Base-by-base conservation (phyloP, 495 filamentous ascomycete species). In the Penicillium flavigenum region DNA sequence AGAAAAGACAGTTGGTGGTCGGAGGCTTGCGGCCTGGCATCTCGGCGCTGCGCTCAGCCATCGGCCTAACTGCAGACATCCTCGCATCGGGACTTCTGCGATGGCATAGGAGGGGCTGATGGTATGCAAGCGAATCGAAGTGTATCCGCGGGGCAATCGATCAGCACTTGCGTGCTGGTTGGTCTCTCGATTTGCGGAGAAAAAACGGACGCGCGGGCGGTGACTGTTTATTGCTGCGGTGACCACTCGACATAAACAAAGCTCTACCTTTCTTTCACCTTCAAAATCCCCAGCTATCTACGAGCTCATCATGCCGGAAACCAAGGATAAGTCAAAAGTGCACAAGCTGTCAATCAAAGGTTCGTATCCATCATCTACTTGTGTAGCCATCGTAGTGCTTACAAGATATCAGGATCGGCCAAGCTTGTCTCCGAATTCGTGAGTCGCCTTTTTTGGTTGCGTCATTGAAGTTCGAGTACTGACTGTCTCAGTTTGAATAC, bases 371-470 rank as follows among this genome's bases (percentile, higher is more conserved):
- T 20, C 0, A 22, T 43, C 41, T 17, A 24, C 4, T 36, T 20
- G n/a, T 39, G 36, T n/a, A n/a, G 16, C 10, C 10, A 38, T 46
- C 10, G 8, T 31, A 16, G 34, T 38, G 48, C 67, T 75, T 22
- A 78, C 60, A 38, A 34, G 39, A 49, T 54, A 20, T 31, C 63
- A 87, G 86, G 82, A 74, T 94, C 88, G 50, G 86, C 90, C 16
- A 96, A 93, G 75, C 80, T 96, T 20, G 89, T 98, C 43, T 85
- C 92, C 24, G 95, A 98, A 82, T 98, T 98, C 70, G 90, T 95
- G 77, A 67, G 90, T 79, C 20, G 26, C 16, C 29, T 7, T 42
- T 42, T 44, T n/a, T 55, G n/a, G 17, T 38, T 44, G n/a, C 29
- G 5, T 39, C 32, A 31, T 31, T 34, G 20, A 32, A 47, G 6